Evolutionary conservation across 108 stramenopile genomes (phyloP), one percentile per base, ranked within the genome.

Genomic region (Cyclotella sp.): DNA sequence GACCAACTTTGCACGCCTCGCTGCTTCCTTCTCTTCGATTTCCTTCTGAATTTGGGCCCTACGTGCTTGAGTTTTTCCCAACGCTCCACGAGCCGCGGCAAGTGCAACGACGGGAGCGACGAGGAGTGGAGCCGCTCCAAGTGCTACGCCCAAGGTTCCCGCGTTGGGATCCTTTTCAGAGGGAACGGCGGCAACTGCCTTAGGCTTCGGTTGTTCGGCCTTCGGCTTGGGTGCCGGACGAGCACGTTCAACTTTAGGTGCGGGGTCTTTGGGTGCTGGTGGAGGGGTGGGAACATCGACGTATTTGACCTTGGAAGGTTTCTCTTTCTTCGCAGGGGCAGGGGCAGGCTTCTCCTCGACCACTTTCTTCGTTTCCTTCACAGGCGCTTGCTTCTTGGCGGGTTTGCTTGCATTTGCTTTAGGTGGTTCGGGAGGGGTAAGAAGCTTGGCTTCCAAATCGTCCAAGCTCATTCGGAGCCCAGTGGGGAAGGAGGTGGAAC

Each of bases 111-210:
- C 14, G 24, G 91, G 91, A 42, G 82, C 88, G 27, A 87, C 77
- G 18, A 92, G 9, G 34, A 94, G 86, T 46, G 93, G 93, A 65
- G 93, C 93, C 46, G 85, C 91, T 65, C 93, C 93, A 40, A 94
- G 78, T 24, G 91, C 93, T 57, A 94, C 76, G 54, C 93, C 93
- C 10, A 83, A 44, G 13, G 83, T 71, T 64, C 83, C 85, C 62
- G 89, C 86, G 69, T 83, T 86, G 63, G 89, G 60, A 78, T 89
- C 88, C 63, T 72, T 74, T 2, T 40, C 58, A 13, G 64, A 68
- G 27, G 70, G 42, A 9, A 73, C 61, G 44, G 67, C 70, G 64
- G 60, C 67, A 49, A 61, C 40, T 13, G 24, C 43, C 21, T 44
- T 70, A 13, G 72, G 46, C 65, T 73, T 77, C 15, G 66, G 70